A percentile compares a stretch with the other conserved stretches of the same genome.
phyloP scores from a whole-genome alignment of 805 yeast species.

The Zygosaccharomyces rouxii region DNA sequence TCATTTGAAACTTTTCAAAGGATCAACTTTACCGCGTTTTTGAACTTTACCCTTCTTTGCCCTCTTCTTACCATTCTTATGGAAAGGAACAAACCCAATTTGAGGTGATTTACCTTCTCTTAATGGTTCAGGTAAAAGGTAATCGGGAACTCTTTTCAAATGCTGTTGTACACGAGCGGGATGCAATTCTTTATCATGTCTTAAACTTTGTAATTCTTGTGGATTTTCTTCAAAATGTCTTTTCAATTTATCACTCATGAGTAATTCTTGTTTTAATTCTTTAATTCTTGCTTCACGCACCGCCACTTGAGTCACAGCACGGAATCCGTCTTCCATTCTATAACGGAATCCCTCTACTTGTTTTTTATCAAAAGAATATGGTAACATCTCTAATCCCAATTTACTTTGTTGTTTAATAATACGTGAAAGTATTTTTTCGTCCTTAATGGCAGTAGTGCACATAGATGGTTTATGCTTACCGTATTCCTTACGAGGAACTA shows the following conservation, averaged over 20 bases:
- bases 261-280: conserved; percentile 81
- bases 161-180: conserved; percentile 78
- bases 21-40: conserved; percentile 53
- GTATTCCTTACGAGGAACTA: conserved; percentile 74
- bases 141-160: conserved; percentile 88
- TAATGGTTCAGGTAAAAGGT: conserved; percentile 77
- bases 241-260: conserved; percentile 84
- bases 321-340: conserved; percentile 93
- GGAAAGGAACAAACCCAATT: conserved; percentile 72
- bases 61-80: conserved; percentile 39
- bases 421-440: conserved; percentile 78
- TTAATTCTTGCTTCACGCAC: conserved; percentile 89
- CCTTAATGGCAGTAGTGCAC: conserved; percentile 65
- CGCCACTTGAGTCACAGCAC: conserved; percentile 86
- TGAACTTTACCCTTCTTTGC: conserved; percentile 37
- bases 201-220: conserved; percentile 78
- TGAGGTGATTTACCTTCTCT: conserved; percentile 49
- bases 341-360: conserved; percentile 95
- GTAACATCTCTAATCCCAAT: conserved; percentile 69
- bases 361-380: conserved; percentile 84
- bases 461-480: conserved; percentile 85
- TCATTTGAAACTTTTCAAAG: conserved; percentile 55
- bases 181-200: conserved; percentile 89
- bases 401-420: conserved; percentile 73
- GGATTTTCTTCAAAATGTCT: conserved; percentile 97